Evolutionary conservation across 768 basidiomycete species (phyloP), one percentile per base, ranked within the genome.

Genomic region (Calvatia gigantea): DNA sequence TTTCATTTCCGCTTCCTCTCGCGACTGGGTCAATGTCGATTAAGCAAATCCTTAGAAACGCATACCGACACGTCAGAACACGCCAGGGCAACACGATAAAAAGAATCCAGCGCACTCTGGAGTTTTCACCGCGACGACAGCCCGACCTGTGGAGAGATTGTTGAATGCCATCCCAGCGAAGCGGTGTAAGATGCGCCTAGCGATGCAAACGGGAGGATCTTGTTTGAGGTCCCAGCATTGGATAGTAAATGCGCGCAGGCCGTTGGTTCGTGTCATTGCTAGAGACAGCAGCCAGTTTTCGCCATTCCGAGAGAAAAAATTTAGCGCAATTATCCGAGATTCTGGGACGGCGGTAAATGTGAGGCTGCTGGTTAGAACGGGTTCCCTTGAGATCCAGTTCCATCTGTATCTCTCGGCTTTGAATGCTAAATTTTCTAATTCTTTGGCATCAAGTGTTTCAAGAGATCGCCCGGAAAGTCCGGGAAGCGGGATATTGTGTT

Each of bases 211-310:
- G 0, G 78, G 74, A 0, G 65, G 57, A 2, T 61, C 50, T 9
- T 53, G 8, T 0, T 63, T 45, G 7, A 84, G 42, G 58, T 86
- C 81, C 86, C 86, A 87, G 60, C 83, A 83, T 35, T 82, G 80
- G 25, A 86, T 53, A 21, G 67, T 67, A 27, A 73, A 76, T 11
- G 58, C 44, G 15, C 68, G 64, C 0, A 64, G 62, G 1, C 53
- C 54, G 57, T 61, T 60, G 59, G 69, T 31, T 32, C 28, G 47
- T 25, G 35, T 54, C 53, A 66, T 55, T 7, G 64, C 70, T 28
- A 83, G 64, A 0, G 81, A 81, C 21, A 87, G 61, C 6, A 87
- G 62, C 67, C 75, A 80, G 5, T 73, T 70, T 31, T 67, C 68
- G 3, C 67, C 69, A n/a, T 69, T 60, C 0, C 68, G 73, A 0